These are phyloP conservation scores for Eutrema japonicum DNA, from an alignment of 345 rosid genomes.

Conservation along the genomic window DNA sequence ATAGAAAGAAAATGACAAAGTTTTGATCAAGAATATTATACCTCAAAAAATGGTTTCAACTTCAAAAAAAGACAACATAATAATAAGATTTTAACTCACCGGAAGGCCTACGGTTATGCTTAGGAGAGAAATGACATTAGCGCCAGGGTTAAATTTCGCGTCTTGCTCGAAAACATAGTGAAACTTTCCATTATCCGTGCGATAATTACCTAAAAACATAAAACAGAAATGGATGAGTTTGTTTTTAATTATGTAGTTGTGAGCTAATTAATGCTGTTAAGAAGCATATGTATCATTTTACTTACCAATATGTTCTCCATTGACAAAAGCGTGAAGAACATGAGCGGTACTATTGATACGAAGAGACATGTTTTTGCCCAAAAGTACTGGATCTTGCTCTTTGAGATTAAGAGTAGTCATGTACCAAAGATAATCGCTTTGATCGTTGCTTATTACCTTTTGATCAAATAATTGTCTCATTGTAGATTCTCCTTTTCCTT, in stretches of 20 bases:
- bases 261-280: not conserved
- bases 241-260: not conserved
- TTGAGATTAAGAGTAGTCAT: conserved; percentile 55
- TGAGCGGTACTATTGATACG: conserved; percentile 58
- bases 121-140: conserved; percentile 54
- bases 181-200: conserved; percentile 42
- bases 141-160: conserved; percentile 49
- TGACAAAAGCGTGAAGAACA: conserved; percentile 62
- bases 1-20: not conserved
- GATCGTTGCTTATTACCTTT: conserved; percentile 57
- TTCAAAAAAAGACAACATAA: not conserved
- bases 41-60: conserved; percentile 4
- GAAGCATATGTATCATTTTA: not conserved
- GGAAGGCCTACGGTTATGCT: conserved; percentile 65
- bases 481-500: conserved; percentile 43
- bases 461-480: conserved; percentile 48
- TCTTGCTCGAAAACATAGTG: conserved; percentile 48
- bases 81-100: conserved; percentile 38
- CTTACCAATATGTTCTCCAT: conserved; percentile 50
- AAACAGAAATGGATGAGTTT: not conserved
- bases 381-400: conserved; percentile 46
- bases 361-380: conserved; percentile 50
- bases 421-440: conserved; percentile 72
- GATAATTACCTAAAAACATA: conserved; percentile 50
- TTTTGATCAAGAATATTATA: not conserved